Base-by-base conservation (phyloP, 2,329 filamentous ascomycete genomes). In the Hypoxylon sp. region DNA sequence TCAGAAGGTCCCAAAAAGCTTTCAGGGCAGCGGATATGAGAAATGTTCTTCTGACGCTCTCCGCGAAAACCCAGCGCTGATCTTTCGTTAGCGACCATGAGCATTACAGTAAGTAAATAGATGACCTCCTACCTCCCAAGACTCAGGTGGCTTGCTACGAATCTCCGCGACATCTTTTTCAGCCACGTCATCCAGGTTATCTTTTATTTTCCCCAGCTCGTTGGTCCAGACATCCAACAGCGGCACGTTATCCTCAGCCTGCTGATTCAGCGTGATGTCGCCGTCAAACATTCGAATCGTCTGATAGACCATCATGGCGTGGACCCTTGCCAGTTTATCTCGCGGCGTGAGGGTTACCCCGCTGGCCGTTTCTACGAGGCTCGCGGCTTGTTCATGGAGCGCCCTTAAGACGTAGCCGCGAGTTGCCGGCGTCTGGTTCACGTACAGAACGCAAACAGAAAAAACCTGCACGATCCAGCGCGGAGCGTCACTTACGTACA, bases 251-350 rank as follows among this genome's bases (percentile, higher is more conserved):
- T 77, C 70, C 63, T 82, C 79, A 0, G 75, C 79, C n/a, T 81
- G 73, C 1, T 79, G 75, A 19, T 77, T 69, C 46, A 82, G 69
- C 4, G 71, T 67, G 3, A 82, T 59, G 52, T 83, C 80, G 0
- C 80, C 81, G 41, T 82, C 80, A 53, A 82, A 79, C 62, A 81
- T 72, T 43, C 80, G 75, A 34, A 83, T 78, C 1, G 76, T 72
- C 62, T 82, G 79, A 28, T 81, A 70, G 11, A 81, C 63, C 15
- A 80, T 61, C 17, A 82, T 72, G 1, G 80, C 81, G 67, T 83
- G 81, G 3, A 80, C 74, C 11, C 80, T 74, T 3, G 79, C 79
- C 26, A 82, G 72, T 71, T 79, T 81, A 43, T 81, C 79, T 0
- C 69, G 62, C 0, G 73, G 73, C 2, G 75, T 76, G n/a, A 70